Conservation (phyloP, 140 eudicot genomes). For the Cichorium intybus region DNA sequence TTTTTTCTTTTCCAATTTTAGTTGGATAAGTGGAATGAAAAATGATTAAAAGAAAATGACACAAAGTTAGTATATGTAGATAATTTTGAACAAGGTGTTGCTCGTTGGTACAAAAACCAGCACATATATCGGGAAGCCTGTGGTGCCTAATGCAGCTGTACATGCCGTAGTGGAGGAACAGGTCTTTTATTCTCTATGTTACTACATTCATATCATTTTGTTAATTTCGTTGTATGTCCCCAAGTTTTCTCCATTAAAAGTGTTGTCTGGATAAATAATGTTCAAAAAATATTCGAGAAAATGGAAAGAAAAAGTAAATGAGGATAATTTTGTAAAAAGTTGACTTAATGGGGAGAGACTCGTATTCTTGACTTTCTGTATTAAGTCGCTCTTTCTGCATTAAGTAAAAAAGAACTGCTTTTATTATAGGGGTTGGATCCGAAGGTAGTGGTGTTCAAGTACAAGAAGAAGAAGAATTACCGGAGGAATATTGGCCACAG, state of each 20-base stretch:
- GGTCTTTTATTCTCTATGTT: constrained; percentile 30
- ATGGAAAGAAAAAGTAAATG: no score
- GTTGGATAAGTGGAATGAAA: no score
- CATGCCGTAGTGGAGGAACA: constrained; percentile 96
- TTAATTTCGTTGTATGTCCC: no score
- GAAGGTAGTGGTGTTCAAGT: constrained; percentile 82
- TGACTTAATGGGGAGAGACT: no score
- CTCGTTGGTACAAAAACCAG: constrained; percentile 86
- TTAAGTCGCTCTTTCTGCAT: no score
- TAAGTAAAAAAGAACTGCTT: background rate
- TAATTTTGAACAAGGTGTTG: constrained; percentile 81
- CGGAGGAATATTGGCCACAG: constrained; percentile 88
- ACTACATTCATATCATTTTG: background rate
- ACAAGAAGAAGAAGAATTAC: constrained; percentile 89
- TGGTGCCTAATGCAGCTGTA: constrained; percentile 88
- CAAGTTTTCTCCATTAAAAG: background rate
- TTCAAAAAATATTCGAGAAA: no score
- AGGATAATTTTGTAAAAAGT: background rate
- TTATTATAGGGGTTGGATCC: constrained; percentile 56
- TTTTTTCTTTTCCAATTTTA: background rate
- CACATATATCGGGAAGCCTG: constrained; percentile 73
- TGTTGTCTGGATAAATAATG: background rate
- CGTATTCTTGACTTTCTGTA: no score
- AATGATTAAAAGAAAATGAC: no score
- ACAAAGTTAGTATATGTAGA: constrained; percentile 32